A percentile compares a stretch with the other conserved stretches of the same genome.
Evolutionary conservation across 768 basidiomycete genomes (phyloP).

Genomic region (Botryobasidium botryosum): DNA sequence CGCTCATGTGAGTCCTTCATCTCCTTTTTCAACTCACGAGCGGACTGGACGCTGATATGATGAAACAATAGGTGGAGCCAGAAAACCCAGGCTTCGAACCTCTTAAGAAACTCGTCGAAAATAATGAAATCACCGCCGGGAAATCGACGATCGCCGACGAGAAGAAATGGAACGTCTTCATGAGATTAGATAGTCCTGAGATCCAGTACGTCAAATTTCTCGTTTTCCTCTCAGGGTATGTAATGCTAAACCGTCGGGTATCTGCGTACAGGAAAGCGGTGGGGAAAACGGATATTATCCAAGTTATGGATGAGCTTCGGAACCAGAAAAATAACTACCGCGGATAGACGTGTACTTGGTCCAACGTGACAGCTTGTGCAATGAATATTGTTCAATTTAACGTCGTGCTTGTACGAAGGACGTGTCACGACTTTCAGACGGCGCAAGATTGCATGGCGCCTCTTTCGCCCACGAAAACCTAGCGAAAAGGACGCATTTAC

Average conservation of each 20-base stretch:
- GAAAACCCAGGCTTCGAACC: slow-evolving; percentile 42
- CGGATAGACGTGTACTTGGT: too few relatives aligned
- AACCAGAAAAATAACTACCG: slow-evolving; percentile 72
- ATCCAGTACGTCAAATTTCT: slow-evolving; percentile 54
- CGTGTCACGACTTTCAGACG: too few relatives aligned
- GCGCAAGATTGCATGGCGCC: too few relatives aligned
- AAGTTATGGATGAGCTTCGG: slow-evolving; percentile 58
- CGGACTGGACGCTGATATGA: neutral
- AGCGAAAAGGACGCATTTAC: too few relatives aligned
- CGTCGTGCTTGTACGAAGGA: too few relatives aligned
- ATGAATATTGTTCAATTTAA: too few relatives aligned
- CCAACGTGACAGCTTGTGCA: too few relatives aligned
- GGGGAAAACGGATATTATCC: slow-evolving; percentile 30
- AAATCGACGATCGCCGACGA: slow-evolving; percentile 84
- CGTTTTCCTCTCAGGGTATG: too few relatives aligned
- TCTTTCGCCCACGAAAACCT: too few relatives aligned
- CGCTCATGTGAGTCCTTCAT: slow-evolving; percentile 12
- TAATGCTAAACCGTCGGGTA: too few relatives aligned
- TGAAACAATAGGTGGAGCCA: slow-evolving; percentile 30
- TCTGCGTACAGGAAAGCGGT: slow-evolving; percentile 32
- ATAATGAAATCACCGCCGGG: slow-evolving; percentile 54
- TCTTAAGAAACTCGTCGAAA: slow-evolving; percentile 38
- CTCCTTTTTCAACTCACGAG: neutral
- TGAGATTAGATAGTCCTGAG: slow-evolving; percentile 49
- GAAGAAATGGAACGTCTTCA: slow-evolving; percentile 91